phyloP scores from a whole-genome alignment of 768 basidiomycete species.

The Peribolospora baueri region DNA sequence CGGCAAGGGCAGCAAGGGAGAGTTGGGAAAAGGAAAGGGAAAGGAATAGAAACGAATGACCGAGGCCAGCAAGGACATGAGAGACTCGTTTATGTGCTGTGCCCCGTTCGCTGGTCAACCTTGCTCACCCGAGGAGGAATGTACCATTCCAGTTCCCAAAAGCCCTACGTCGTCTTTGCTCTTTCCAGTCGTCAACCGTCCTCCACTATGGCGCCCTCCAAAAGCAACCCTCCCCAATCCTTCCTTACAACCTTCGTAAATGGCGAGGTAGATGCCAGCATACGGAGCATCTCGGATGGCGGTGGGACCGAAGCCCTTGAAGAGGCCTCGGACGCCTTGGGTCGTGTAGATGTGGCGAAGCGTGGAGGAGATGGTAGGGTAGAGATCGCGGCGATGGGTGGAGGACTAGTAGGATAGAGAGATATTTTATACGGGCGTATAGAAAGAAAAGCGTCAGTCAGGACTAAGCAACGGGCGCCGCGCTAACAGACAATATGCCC shows the following conservation, averaged over 20 bases:
- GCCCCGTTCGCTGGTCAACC: neutral
- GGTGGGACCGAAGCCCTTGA: constrained; percentile 65
- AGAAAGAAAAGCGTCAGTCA: neutral
- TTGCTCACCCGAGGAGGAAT: neutral
- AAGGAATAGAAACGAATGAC: constrained; percentile 14
- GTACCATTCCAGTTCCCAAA: constrained; percentile 10
- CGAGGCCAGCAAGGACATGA: neutral
- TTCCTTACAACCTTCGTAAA: constrained; percentile 66
- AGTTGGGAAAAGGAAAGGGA: too few relatives aligned
- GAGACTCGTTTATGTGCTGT: neutral
- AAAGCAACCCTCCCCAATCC: constrained; percentile 21
- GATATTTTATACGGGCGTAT: constrained; percentile 14
- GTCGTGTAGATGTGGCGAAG: constrained; percentile 13
- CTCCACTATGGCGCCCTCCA: constrained; percentile 23
- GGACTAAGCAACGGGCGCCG: neutral
- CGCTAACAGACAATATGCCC: neutral
- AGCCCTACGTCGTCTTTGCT: constrained; percentile 24
- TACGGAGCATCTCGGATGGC: constrained; percentile 86
- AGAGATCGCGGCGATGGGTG: constrained; percentile 12
- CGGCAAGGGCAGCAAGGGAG: too few relatives aligned
- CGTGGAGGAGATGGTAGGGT: constrained; percentile 13
- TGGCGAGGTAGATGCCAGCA: constrained; percentile 65
- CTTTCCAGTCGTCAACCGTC: constrained; percentile 22
- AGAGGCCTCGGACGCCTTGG: constrained; percentile 46
- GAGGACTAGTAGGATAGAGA: neutral